phyloP scores from a whole-genome alignment of 2,329 filamentous ascomycete species.

The Fusarium clavum region DNA sequence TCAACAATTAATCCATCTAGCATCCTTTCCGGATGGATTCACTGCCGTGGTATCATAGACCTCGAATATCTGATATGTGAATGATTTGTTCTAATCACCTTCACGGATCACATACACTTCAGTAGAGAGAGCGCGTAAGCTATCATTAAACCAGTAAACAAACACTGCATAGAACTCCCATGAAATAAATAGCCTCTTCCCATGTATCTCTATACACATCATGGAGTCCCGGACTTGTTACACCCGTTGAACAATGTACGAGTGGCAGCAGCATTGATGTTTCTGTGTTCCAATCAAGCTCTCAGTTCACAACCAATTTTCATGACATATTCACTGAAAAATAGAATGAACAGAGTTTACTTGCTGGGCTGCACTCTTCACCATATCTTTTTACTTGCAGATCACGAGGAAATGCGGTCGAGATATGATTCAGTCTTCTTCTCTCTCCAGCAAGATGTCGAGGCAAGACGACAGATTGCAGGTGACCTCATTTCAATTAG shows the following conservation, averaged over 20 bases:
- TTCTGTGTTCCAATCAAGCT: neutral
- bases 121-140: neutral
- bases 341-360: neutral
- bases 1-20: neutral
- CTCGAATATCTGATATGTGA: neutral
- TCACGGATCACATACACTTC: neutral
- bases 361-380: neutral
- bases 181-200: no score
- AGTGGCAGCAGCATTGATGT: neutral
- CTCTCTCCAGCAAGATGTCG: neutral
- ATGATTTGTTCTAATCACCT: neutral
- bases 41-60: neutral
- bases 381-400: neutral
- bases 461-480: neutral
- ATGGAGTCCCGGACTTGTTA: no score
- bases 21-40: neutral
- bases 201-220: fast-evolving
- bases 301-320: neutral
- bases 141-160: neutral
- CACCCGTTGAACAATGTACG: neutral
- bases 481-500: neutral
- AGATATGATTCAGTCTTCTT: neutral
- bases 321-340: neutral
- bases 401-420: neutral
- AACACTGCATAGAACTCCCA: neutral